Evolutionary conservation across 306 rosid species (phyloP).

Genomic region (Ochetophila trinervis): DNA sequence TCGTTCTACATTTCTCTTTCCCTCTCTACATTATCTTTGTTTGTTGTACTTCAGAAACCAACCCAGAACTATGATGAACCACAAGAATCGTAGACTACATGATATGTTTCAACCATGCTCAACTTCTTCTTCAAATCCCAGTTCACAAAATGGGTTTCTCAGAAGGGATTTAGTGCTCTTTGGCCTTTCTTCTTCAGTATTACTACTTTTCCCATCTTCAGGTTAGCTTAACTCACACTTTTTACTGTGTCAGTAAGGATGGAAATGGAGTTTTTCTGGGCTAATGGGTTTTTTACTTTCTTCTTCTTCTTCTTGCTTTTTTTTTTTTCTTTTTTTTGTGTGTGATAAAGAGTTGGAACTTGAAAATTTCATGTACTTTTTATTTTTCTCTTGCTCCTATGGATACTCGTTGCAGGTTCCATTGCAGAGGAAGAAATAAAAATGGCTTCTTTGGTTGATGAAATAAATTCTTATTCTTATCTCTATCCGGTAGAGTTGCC

Average conservation of each 20-base stretch:
- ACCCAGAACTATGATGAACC: conserved; percentile 28
- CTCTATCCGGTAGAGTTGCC: conserved; percentile 70
- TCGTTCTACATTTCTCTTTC: background rate
- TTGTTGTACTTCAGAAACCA: conserved; percentile 31
- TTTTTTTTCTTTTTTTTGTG: too few relatives aligned
- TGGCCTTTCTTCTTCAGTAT: conserved; percentile 52
- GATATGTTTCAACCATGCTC: conserved; percentile 28
- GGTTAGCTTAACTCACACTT: conserved; percentile 29
- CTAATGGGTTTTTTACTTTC: too few relatives aligned
- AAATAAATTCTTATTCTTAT: conserved; percentile 78
- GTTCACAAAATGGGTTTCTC: conserved; percentile 36
- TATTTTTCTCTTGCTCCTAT: background rate
- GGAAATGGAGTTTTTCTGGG: too few relatives aligned
- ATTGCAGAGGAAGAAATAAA: conserved; percentile 66
- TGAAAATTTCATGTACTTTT: too few relatives aligned
- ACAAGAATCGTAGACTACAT: conserved; percentile 22
- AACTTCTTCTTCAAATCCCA: conserved; percentile 38
- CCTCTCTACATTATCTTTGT: background rate
- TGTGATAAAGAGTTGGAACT: too few relatives aligned
- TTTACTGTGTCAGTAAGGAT: background rate
- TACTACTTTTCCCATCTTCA: conserved; percentile 39
- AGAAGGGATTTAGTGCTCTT: conserved; percentile 65
- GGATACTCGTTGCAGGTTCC: conserved; percentile 43
- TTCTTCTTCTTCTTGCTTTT: too few relatives aligned
- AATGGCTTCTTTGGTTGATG: conserved; percentile 63